Base-by-base conservation (phyloP, 805 yeast genomes). In the Saturnispora zaruensis region DNA sequence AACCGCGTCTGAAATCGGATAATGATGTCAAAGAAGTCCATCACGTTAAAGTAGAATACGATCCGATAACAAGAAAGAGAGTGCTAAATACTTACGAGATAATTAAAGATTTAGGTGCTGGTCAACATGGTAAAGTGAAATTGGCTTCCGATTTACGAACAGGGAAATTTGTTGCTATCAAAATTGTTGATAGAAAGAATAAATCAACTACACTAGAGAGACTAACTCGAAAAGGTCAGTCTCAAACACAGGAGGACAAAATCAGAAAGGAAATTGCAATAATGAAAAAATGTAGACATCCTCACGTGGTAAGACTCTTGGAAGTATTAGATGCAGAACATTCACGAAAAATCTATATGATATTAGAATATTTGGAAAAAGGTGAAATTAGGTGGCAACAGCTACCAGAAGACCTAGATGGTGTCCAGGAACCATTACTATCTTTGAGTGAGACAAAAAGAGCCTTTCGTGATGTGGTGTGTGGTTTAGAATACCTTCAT, bases 61-160 rank as follows among this genome's bases (percentile, higher is more conserved):
- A 93, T 65, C 97, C 98, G 0, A 76, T 84, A 4, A 80, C 84
- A 1, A 81, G 84, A 53, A 78, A 93, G 46, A 86, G 90, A 62
- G 80, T 84, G 33, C 73, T 93, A 53, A 93, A 93, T 67, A 81
- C 95, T 0, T 93, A 90, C 63, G 99, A 93, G 66, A 86, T 93
- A 34, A 67, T 89, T 28, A 74, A 77, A 24, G 97, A 90, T 67
- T 73, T 93, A 26, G 99, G 99, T 9, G 75, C 86, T 33, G 99
- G 99, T n/a, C 96, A 90, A 65, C 98, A 91, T 67, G 98, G 99
- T n/a, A 91, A 88, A 65, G 99, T 93, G 41, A 93, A 93, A 64
- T 73, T 93, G 18, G 99, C 95, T 0, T 77, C 77, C 52, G 91
- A 90, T 62, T 66, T 82, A 49, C 72, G 76, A n/a, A 66, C 75